Evolutionary conservation across 352 stramenopile genomes (phyloP), one percentile per base, ranked within the genome.

Genomic region (Detonula confervacea): DNA sequence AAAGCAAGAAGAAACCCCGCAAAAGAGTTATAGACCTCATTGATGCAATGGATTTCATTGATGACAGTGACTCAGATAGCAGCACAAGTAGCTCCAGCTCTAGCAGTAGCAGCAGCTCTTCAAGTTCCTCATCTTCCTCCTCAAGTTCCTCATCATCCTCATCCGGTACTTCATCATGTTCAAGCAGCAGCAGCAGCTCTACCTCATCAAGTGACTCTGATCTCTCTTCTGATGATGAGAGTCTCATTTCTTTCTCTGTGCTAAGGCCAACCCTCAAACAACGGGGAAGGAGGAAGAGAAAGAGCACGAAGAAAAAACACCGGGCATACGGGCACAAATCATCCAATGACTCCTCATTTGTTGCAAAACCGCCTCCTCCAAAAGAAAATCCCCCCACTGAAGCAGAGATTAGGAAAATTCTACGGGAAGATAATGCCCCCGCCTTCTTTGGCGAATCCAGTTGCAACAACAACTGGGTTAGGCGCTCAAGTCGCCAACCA

Each of bases 401-500:
- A 2, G 73, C 59, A 39, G 80, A 94, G 62, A 84, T 94, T 20
- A 56, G 73, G 51, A 81, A 57, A 60, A 92, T 92, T 73, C 56
- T 94, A n/a, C 73, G 76, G 11, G 80, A 93, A 46, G 87, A 93
- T 44, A n/a, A n/a, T n/a, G n/a, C n/a, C n/a, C 72, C 72, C 14
- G 66, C 35, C 35, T 54, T 49, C n/a, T 77, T 75, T 54, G 76
- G 62, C n/a, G 56, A 61, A 37, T 60, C n/a, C n/a, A n/a, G n/a
- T n/a, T n/a, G 56, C 57, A 90, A 86, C 55, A 64, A 44, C 42
- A 63, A 73, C 16, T 93, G 86, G 84, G 88, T 94, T 16, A 77
- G 91, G n/a, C 69, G 91, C 2, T 94, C 87, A n/a, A 83, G 77
- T 49, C 89, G 91, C 20, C 83, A 93, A 72, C 90, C 91, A 11